Evolutionary conservation across 1,139 yeast species (phyloP).

Genomic region (Saccharomyces hybrid): DNA sequence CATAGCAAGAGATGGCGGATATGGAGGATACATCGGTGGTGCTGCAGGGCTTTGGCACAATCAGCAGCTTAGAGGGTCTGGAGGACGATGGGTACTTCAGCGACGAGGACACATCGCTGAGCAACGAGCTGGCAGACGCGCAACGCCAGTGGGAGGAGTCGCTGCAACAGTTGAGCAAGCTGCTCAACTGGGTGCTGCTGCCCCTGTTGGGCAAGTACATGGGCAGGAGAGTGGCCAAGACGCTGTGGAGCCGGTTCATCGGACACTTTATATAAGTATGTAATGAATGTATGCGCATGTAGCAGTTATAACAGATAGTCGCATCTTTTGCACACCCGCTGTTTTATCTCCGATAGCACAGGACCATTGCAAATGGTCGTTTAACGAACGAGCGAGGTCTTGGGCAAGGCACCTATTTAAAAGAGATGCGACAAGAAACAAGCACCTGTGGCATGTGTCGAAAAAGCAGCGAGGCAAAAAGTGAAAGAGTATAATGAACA

Average conservation of each 20-base stretch:
- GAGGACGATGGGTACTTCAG: slow-evolving; percentile 13
- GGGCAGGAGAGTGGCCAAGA: slow-evolving; percentile 46
- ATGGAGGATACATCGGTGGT: slow-evolving; percentile 3
- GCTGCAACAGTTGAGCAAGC: slow-evolving; percentile 44
- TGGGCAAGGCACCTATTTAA: neutral
- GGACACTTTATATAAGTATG: neutral
- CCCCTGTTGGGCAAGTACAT: slow-evolving; percentile 55
- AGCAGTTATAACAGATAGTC: neutral
- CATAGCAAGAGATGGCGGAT: neutral
- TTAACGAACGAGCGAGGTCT: neutral
- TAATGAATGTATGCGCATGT: neutral
- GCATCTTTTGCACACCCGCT: neutral
- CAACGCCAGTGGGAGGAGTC: slow-evolving; percentile 65
- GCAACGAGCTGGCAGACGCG: slow-evolving; percentile 32
- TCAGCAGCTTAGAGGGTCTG: neutral
- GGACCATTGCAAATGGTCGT: neutral
- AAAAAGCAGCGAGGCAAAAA: neutral
- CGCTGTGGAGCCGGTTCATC: slow-evolving; percentile 31
- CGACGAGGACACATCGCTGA: slow-evolving; percentile 8
- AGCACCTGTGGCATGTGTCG: neutral
- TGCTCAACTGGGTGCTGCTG: slow-evolving; percentile 46
- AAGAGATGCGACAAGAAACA: neutral
- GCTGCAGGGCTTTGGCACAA: neutral
- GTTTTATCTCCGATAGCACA: neutral
- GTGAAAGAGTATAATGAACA: slow-evolving; percentile 2